These are phyloP conservation scores for Lecanicillium sp. DNA, from an alignment of 2,329 filamentous ascomycete species.

Conservation along the genomic window DNA sequence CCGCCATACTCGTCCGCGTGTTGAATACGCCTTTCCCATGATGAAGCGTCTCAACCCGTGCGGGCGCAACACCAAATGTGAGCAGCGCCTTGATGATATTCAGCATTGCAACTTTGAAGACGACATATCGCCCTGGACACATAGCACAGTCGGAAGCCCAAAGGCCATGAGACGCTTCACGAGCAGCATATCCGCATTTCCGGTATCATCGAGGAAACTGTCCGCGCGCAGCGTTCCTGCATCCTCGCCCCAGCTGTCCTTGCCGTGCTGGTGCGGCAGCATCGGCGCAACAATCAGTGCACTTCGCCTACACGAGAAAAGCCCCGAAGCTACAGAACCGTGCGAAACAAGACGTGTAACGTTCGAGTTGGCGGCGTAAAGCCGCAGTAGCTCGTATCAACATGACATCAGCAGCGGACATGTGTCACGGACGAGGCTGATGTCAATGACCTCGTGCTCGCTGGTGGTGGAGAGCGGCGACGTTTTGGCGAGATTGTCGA, in stretches of 20 bases:
- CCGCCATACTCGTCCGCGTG: constrained; percentile 5
- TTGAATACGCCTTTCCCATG: neutral
- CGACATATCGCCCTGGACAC: constrained; percentile 10
- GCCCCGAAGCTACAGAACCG: constrained; percentile 5
- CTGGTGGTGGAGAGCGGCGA: neutral
- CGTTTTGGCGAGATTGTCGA: neutral
- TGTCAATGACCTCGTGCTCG: neutral
- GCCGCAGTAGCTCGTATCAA: constrained; percentile 11
- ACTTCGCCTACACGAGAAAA: constrained; percentile 1
- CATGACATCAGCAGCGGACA: constrained; percentile 12
- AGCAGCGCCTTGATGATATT: constrained; percentile 10
- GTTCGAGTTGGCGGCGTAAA: constrained; percentile 11
- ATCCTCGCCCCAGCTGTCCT: constrained; percentile 7
- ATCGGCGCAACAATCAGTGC: constrained; percentile 10
- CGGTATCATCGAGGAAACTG: neutral
- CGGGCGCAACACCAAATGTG: constrained; percentile 7
- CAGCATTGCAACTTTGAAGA: constrained; percentile 10
- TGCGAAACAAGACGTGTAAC: constrained; percentile 7
- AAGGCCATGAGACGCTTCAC: constrained; percentile 8
- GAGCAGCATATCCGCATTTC: neutral
- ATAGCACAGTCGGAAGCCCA: constrained; percentile 10
- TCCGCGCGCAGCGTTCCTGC: constrained; percentile 4
- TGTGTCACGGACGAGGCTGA: constrained; percentile 6
- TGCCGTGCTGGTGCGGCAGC: constrained; percentile 10
- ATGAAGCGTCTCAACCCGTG: constrained; percentile 5